Base-by-base conservation (phyloP, 352 stramenopile genomes). In the Aphanomyces stellatus region DNA sequence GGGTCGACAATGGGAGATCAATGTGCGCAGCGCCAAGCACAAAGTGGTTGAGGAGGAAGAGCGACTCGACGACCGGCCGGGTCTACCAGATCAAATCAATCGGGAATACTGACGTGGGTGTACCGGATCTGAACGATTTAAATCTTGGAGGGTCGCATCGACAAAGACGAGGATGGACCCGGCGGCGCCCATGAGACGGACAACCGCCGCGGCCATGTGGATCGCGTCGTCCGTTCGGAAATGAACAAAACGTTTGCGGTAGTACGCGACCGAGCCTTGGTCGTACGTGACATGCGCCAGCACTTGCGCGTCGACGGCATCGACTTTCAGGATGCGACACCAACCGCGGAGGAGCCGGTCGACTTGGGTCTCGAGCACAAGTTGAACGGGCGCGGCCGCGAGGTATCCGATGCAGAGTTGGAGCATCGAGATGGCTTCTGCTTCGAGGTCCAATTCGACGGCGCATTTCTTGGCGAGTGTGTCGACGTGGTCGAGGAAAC, bases 171-270 rank as follows among this genome's bases (percentile, higher is more conserved):
- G 49, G 0, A 51, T 22, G 37, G 41, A 4, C 2, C 11, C 40
- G 28, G 10, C 24, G 28, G 31, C 43, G 3, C 80, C 87, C 8
- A 93, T 46, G 2, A 76, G 68, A 11, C 71, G 72, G 30, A 95
- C 40, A 51, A 95, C 57, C 59, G 67, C 66, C 2, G 80, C 70
- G 5, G 76, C 74, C 1, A 79, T 70, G 10, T 71, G 53, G 17
- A 91, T 75, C 3, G 83, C 81, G n/a, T 77, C 70, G 57, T 90
- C 78, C 24, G 89, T 82, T 61, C 88, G 78, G 48, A 95, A 92
- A 49, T 79, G 76, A 3, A 72, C 73, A 35, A 93, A 77, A 11
- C 85, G 77, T 63, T 93, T 93, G 42, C 86, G 83, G 70, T 88
- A 95, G 61, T 93, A 84, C 28, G 85, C 79, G 11, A 90, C 70